Evolutionary conservation across 1,139 yeast genomes (phyloP).

Genomic region (Candida glucosophila): DNA sequence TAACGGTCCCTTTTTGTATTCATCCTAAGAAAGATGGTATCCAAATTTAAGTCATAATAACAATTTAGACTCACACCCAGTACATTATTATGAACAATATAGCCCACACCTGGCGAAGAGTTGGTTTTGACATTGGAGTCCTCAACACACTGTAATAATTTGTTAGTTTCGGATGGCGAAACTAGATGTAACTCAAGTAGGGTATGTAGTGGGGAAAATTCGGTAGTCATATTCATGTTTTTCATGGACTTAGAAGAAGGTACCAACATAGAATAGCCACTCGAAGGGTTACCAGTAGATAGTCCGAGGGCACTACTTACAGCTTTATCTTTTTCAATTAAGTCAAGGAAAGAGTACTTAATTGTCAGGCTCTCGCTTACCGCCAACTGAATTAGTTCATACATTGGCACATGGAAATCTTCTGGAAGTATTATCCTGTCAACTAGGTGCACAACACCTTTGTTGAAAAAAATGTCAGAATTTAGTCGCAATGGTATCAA

Average conservation of each 20-base stretch:
- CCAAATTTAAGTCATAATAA: conserved; percentile 23
- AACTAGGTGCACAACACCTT: conserved; percentile 80
- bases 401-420: conserved; percentile 42
- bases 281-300: conserved; percentile 8
- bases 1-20: conserved; percentile 7
- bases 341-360: conserved; percentile 34
- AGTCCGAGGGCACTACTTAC: conserved; percentile 14
- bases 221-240: conserved; percentile 42
- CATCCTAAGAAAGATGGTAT: too few relatives aligned
- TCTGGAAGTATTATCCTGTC: conserved; percentile 51
- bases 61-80: conserved; percentile 36
- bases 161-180: conserved; percentile 39
- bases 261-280: conserved; percentile 61
- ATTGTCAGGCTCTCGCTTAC: conserved; percentile 38
- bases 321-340: conserved; percentile 33
- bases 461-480: conserved; percentile 66
- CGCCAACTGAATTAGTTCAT: conserved; percentile 42
- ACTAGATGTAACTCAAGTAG: conserved; percentile 65
- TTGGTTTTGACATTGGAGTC: conserved; percentile 4
- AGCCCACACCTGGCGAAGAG: background rate
- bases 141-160: conserved; percentile 24
- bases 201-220: conserved; percentile 36
- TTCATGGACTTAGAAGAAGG: conserved; percentile 58
- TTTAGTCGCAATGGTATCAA: conserved; percentile 28
- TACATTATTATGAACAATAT: conserved; percentile 21